Evolutionary conservation across 169 alveolate genomes (phyloP).

Genomic region (Plasmodium vivax): DNA sequence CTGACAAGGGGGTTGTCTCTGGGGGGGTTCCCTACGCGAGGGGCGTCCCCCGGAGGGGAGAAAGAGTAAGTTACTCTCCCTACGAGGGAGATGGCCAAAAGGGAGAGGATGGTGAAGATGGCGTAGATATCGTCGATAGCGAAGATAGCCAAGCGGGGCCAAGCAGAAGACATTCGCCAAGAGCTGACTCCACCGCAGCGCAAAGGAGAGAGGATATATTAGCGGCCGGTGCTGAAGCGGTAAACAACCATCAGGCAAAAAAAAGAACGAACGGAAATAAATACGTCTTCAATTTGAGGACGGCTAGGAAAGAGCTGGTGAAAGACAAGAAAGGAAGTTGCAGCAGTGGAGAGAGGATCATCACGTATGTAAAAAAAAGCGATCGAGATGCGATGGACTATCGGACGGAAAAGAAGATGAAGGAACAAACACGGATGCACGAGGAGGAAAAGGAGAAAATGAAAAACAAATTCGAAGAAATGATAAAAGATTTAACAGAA

Average conservation of each 20-base stretch:
- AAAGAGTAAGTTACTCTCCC: background rate
- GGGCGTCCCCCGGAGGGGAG: background rate
- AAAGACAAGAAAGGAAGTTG: background rate
- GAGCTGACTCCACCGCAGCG: background rate
- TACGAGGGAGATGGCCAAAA: background rate
- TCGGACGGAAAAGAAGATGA: background rate
- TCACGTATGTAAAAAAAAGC: background rate
- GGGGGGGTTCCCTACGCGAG: background rate
- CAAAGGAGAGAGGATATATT: background rate
- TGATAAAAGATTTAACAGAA: slow-evolving; percentile 10
- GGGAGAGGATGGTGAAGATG: too few species aligned
- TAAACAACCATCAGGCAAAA: background rate
- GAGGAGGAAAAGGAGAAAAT: slow-evolving; percentile 46
- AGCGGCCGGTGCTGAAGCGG: background rate
- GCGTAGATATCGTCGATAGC: background rate
- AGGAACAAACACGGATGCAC: slow-evolving; percentile 1
- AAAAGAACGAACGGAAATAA: background rate
- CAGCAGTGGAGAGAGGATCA: background rate
- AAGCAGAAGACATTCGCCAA: background rate
- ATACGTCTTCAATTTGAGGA: slow-evolving; percentile 40
- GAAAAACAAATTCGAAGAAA: slow-evolving; percentile 1
- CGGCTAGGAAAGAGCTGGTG: slow-evolving; percentile 8
- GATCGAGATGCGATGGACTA: background rate
- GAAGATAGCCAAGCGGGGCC: background rate
- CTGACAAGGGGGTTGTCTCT: background rate